These are phyloP conservation scores for Podila epicladia DNA, from an alignment of 192 early-diverging fungal genomes.

Conservation along the genomic window DNA sequence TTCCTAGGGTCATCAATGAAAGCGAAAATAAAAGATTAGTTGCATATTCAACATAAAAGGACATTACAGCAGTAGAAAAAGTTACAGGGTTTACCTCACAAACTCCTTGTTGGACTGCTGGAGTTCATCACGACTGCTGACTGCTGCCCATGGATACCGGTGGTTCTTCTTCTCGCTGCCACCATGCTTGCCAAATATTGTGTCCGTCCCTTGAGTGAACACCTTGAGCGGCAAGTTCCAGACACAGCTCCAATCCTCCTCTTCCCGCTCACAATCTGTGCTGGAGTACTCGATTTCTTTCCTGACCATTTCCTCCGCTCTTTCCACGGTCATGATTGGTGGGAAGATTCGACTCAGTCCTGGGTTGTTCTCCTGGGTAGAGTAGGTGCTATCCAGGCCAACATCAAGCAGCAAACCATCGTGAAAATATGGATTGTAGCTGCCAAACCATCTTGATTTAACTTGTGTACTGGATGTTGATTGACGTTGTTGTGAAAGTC, in stretches of 20 bases:
- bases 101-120: slow-evolving; percentile 19
- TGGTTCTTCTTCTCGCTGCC: neutral
- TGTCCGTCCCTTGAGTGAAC: slow-evolving; percentile 15
- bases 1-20: slow-evolving; percentile 41
- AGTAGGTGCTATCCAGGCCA: slow-evolving; percentile 13
- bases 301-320: slow-evolving; percentile 11
- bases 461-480: neutral
- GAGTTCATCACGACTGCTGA: slow-evolving; percentile 26
- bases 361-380: neutral
- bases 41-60: neutral
- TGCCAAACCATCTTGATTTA: neutral
- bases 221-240: slow-evolving; percentile 26
- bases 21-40: neutral
- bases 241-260: slow-evolving; percentile 24
- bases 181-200: slow-evolving; percentile 21
- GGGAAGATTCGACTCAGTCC: slow-evolving; percentile 40
- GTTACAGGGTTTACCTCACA: slow-evolving; percentile 12
- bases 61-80: neutral
- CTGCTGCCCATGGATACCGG: slow-evolving; percentile 30
- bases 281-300: slow-evolving; percentile 22
- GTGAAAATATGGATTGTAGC: slow-evolving; percentile 33
- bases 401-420: slow-evolving; percentile 27
- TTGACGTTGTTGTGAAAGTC: neutral
- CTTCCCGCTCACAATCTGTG: slow-evolving; percentile 17
- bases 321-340: slow-evolving; percentile 5